Conservation (phyloP, 768 basidiomycete species). For the Tulasnella sp. region DNA sequence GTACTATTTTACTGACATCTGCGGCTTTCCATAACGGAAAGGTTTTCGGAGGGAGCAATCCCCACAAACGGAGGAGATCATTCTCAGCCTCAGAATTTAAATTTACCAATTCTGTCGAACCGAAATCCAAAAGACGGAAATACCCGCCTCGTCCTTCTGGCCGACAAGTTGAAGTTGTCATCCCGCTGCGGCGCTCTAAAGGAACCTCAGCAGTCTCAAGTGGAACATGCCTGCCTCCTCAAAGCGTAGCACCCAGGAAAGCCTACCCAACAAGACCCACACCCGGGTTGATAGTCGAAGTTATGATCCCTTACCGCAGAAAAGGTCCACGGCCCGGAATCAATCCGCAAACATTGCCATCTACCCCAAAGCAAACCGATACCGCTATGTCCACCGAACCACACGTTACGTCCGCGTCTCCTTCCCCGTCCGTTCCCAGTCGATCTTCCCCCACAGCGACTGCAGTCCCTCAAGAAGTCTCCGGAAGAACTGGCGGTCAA, state of each 20-base stretch:
- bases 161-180: not conserved
- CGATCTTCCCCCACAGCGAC: not conserved
- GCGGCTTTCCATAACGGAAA: not conserved
- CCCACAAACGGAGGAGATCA: not conserved
- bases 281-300: not conserved
- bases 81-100: not conserved
- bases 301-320: not conserved
- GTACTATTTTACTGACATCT: not conserved
- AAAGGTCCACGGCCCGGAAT: not conserved
- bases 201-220: not conserved
- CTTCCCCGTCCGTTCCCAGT: not conserved
- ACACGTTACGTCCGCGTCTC: not conserved
- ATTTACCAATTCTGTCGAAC: not conserved
- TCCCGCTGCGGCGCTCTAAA: not conserved
- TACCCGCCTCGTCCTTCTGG: not conserved
- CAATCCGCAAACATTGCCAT: not conserved
- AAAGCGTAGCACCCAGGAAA: not conserved
- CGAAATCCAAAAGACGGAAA: not conserved
- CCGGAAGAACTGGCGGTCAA: not conserved
- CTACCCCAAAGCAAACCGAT: not conserved
- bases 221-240: not conserved
- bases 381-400: not conserved
- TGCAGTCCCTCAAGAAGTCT: not conserved
- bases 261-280: not conserved
- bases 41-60: not conserved